Base-by-base conservation (phyloP, 2,329 filamentous ascomycete species). In the Neofusicoccum kwambonambiense region DNA sequence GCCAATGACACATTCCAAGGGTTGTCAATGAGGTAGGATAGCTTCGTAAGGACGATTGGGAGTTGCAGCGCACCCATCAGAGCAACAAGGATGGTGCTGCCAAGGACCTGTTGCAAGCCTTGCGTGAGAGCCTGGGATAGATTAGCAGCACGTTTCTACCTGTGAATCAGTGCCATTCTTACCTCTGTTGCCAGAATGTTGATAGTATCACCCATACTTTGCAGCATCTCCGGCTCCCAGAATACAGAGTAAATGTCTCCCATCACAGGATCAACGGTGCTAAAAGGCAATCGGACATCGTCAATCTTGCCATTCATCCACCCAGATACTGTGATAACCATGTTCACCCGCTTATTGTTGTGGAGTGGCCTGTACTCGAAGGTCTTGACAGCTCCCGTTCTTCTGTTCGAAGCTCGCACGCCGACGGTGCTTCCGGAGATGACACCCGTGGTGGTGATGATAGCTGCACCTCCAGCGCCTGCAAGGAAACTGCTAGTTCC, bases 221-320 rank as follows among this genome's bases (percentile, higher is more conserved):
- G 90, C 74, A 99, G 85, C 93, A 99, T 96, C 75, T 99, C 95
- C 3, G 95, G 96, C 77, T 99, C 95, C 93, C 95, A 99, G 65
- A 96, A 83, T 11, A 99, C 89, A 0, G 94, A 97, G 79, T 99
- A 99, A 15, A 99, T 89, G 74, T 99, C 95, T 12, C 95, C 95
- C 95, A 99, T 99, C 68, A 98, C 87, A 0, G 96, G 92, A 76
- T 99, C 93, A 6, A 99, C 90, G 0, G 96, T 99, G 80, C 93
- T 97, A 78, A 91, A 99, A 7, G 95, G 95, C 72, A 99, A 80
- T 66, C 95, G 91, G 57, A 99, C 93, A 76, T 99, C 95, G 79
- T 99, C 95, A 62, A 96, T 89, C 74, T 96, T 98, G 72, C 96
- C 95, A 45, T 92, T 97, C 90, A 99, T 96, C 95, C 95, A 99